These are phyloP conservation scores for Coniophora puteana DNA, from an alignment of 1,284 basidiomycete species.

Conservation along the genomic window DNA sequence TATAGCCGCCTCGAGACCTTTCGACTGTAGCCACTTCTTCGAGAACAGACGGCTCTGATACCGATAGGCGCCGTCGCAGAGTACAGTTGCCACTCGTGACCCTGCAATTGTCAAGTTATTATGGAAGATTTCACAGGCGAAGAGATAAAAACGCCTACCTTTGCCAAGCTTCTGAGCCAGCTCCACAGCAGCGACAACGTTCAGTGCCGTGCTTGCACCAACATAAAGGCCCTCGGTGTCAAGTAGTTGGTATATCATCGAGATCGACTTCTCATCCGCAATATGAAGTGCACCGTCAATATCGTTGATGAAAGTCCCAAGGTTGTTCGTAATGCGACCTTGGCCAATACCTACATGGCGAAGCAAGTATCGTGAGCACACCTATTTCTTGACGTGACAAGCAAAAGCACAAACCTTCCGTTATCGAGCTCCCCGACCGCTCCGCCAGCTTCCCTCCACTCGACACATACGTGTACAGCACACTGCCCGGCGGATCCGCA, in stretches of 20 bases:
- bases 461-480: conserved; percentile 83
- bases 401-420: conserved; percentile 71
- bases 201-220: conserved; percentile 94
- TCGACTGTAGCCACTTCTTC: conserved; percentile 88
- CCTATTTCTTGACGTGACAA: background rate
- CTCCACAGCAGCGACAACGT: conserved; percentile 91
- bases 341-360: conserved; percentile 85
- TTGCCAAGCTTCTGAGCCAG: conserved; percentile 84
- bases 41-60: conserved; percentile 97
- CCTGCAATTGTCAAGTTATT: too few species aligned
- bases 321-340: conserved; percentile 94
- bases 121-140: too few species aligned
- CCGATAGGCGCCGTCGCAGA: conserved; percentile 95
- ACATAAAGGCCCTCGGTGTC: conserved; percentile 95
- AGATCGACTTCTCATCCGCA: conserved; percentile 87
- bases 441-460: conserved; percentile 82
- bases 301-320: conserved; percentile 80
- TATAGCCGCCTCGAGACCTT: conserved; percentile 78
- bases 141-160: conserved; percentile 40
- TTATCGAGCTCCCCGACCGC: conserved; percentile 88
- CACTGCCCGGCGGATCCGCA: conserved; percentile 95
- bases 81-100: conserved; percentile 84
- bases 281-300: conserved; percentile 85
- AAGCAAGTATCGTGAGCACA: conserved; percentile 9
- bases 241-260: conserved; percentile 91